phyloP scores from a whole-genome alignment of 345 rosid species.

The Eucalyptus erythrocorys region DNA sequence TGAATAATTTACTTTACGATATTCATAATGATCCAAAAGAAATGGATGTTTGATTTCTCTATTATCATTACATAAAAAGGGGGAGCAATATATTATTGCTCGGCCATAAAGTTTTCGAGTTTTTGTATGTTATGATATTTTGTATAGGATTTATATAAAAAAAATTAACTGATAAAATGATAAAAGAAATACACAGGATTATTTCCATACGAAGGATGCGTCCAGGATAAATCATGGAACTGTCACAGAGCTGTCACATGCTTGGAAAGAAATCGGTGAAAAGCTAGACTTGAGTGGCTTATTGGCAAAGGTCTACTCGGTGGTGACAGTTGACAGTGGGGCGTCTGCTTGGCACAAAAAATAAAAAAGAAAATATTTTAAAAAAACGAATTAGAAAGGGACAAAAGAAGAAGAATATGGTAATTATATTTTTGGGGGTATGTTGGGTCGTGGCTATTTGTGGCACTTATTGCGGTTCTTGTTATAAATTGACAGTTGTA shows the following conservation, averaged over 20 bases:
- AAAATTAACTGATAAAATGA: background rate
- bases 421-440: background rate
- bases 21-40: background rate
- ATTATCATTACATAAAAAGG: background rate
- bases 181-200: background rate
- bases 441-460: background rate
- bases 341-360: background rate
- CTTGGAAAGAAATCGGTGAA: background rate
- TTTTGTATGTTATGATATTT: background rate
- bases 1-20: background rate
- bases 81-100: background rate
- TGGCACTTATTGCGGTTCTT: background rate
- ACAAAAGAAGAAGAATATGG: background rate
- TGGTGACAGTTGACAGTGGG: background rate
- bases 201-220: background rate
- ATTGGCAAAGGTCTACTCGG: background rate
- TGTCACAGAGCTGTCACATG: background rate
- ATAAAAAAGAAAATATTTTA: background rate
- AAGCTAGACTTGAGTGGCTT: background rate
- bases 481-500: constrained; percentile 18
- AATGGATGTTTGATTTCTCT: accelerated
- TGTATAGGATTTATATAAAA: too few relatives aligned
- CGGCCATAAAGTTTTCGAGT: background rate
- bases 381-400: background rate
- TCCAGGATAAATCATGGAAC: background rate